phyloP scores from a whole-genome alignment of 192 early-diverging fungal species.

The Podila minutissima region DNA sequence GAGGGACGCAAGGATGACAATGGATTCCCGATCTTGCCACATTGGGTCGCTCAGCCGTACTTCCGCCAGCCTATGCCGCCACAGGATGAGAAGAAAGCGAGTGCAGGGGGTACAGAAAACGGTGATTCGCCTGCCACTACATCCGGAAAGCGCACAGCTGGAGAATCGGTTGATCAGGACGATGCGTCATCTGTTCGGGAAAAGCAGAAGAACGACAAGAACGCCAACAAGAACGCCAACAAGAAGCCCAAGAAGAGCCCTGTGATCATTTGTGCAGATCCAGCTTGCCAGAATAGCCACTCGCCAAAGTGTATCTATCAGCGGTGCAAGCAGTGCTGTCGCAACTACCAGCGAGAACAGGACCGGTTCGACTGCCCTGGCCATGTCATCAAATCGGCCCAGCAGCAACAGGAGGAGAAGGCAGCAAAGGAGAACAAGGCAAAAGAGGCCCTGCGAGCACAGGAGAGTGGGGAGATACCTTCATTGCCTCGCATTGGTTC shows the following conservation, averaged over 20 bases:
- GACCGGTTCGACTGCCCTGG: conserved; percentile 28
- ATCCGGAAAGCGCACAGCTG: conserved; percentile 29
- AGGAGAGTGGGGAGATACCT: no score
- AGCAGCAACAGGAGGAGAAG: conserved; percentile 4
- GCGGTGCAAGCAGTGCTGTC: conserved; percentile 39
- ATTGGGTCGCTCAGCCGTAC: conserved; percentile 77
- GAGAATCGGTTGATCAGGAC: conserved; percentile 22
- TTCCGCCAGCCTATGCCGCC: conserved; percentile 59
- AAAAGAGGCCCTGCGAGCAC: neutral
- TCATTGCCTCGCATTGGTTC: conserved; percentile 34
- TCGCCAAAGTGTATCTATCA: conserved; percentile 37
- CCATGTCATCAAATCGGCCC: conserved; percentile 21
- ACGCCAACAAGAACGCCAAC: conserved; percentile 1
- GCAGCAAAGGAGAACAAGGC: neutral
- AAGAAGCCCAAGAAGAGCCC: conserved; percentile 21
- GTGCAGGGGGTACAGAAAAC: neutral
- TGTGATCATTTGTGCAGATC: conserved; percentile 14
- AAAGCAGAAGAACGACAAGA: neutral
- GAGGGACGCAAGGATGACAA: conserved; percentile 50
- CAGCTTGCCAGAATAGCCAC: conserved; percentile 24
- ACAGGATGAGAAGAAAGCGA: conserved; percentile 27
- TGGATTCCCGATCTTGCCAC: conserved; percentile 68
- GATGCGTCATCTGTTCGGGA: neutral
- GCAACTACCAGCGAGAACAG: conserved; percentile 11
- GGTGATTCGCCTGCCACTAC: neutral